Evolutionary conservation across 352 stramenopile species (phyloP).

Genomic region (Hyaloperonospora brassicae): DNA sequence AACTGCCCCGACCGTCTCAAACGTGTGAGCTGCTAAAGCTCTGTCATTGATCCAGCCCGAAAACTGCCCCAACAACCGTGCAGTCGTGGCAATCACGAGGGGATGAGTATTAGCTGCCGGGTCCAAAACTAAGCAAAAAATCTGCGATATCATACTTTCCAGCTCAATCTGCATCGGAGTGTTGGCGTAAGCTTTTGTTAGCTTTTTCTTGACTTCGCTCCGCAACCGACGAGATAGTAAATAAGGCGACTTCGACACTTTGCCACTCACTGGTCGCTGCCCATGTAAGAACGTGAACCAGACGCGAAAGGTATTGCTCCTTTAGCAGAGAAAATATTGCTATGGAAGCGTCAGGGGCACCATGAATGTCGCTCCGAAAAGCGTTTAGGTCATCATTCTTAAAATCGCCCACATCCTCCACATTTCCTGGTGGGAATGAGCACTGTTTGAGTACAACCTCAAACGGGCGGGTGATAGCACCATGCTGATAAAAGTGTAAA

Average conservation of each 20-base stretch:
- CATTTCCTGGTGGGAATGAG: conserved; percentile 32
- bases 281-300: conserved; percentile 27
- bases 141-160: conserved; percentile 37
- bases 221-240: conserved; percentile 43
- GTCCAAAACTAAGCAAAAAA: conserved; percentile 36
- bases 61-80: conserved; percentile 54
- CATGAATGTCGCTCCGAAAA: conserved; percentile 54
- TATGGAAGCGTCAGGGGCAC: conserved; percentile 46
- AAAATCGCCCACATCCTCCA: conserved; percentile 47
- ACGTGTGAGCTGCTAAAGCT: conserved; percentile 22
- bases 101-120: conserved; percentile 25
- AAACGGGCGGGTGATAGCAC: conserved; percentile 48
- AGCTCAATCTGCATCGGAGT: conserved; percentile 23
- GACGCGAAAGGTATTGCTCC: conserved; percentile 36
- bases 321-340: conserved; percentile 49
- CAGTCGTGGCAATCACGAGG: conserved; percentile 37
- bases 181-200: conserved; percentile 17
- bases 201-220: conserved; percentile 54
- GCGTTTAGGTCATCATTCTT: conserved; percentile 50
- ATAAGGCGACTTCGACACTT: conserved; percentile 45
- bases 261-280: conserved; percentile 33
- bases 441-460: conserved; percentile 56
- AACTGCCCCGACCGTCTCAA: conserved; percentile 37
- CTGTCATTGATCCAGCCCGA: conserved; percentile 47
- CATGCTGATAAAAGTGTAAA: conserved; percentile 42